phyloP scores from a whole-genome alignment of 2,329 filamentous ascomycete genomes.

The Conoideocrella luteorostrata region DNA sequence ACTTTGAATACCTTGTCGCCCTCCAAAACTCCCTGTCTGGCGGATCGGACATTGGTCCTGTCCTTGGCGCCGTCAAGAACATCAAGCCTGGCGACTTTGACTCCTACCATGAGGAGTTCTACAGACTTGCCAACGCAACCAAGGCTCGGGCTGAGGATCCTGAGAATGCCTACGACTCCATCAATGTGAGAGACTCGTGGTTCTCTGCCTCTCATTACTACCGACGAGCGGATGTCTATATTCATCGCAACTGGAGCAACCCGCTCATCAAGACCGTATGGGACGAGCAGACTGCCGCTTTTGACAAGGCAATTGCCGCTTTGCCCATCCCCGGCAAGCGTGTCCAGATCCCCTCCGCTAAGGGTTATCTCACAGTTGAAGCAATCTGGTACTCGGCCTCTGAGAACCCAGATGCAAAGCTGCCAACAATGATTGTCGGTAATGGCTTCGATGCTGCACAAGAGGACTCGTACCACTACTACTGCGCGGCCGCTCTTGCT shows the following conservation, averaged over 20 bases:
- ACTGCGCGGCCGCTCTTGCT: constrained; percentile 13
- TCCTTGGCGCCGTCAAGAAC: no score
- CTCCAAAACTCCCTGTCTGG: no score
- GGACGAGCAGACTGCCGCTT: neutral
- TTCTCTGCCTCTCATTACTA: no score
- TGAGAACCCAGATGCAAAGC: neutral
- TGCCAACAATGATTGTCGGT: neutral
- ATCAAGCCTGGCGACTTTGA: no score
- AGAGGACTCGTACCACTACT: neutral
- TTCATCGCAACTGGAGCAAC: neutral
- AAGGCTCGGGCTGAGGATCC: no score
- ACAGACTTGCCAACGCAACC: no score
- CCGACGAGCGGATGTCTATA: neutral
- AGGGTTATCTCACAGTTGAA: neutral
- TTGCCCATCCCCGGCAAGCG: neutral
- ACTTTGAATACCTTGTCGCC: no score
- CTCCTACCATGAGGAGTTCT: no score
- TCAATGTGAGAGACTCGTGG: no score
- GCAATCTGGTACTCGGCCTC: neutral
- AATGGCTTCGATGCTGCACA: neutral
- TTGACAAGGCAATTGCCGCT: neutral
- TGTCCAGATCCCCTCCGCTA: neutral
- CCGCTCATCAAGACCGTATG: neutral
- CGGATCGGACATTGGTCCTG: no score
- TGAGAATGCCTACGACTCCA: no score